Percentiles rank a stretch among this genome's conserved stretches.
Conservation (phyloP, 495 filamentous ascomycete genomes). For the Podospora fimiseda region DNA sequence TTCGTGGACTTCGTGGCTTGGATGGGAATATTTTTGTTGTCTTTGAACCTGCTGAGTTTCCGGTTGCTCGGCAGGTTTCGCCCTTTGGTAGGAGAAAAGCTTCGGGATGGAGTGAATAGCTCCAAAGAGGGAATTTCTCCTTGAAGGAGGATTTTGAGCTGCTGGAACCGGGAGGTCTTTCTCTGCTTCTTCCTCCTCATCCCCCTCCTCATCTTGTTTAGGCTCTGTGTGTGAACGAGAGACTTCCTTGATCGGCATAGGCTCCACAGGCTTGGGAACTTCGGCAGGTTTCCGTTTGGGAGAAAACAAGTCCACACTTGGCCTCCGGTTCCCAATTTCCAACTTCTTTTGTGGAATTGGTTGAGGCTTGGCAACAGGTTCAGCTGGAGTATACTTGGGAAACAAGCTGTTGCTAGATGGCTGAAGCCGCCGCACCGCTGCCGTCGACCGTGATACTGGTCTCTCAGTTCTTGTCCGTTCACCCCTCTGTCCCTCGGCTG, state of each 20-base stretch:
- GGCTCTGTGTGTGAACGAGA: background rate
- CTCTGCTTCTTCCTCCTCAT: background rate
- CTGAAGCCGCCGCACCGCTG: conserved; percentile 1
- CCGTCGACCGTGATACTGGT: background rate
- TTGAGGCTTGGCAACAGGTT: conserved; percentile 10
- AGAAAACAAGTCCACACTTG: conserved; percentile 19
- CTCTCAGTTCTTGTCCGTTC: background rate
- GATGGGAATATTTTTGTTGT: background rate
- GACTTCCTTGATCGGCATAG: background rate
- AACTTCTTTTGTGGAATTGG: conserved; percentile 27
- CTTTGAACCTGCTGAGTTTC: background rate
- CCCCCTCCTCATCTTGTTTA: background rate
- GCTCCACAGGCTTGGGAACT: background rate
- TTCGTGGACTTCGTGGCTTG: background rate
- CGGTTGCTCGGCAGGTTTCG: background rate
- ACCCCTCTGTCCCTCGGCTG: background rate
- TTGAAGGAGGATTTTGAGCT: too few relatives aligned
- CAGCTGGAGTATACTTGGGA: conserved; percentile 2
- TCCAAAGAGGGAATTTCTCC: too few relatives aligned
- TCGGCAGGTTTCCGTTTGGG: conserved; percentile 9
- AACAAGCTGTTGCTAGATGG: conserved; percentile 8
- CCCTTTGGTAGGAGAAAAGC: background rate
- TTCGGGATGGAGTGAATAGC: too few relatives aligned
- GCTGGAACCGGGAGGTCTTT: too few relatives aligned
- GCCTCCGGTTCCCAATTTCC: conserved; percentile 16